Evolutionary conservation across 441 rosid species (phyloP).

Genomic region (Gossypium trilobum): DNA sequence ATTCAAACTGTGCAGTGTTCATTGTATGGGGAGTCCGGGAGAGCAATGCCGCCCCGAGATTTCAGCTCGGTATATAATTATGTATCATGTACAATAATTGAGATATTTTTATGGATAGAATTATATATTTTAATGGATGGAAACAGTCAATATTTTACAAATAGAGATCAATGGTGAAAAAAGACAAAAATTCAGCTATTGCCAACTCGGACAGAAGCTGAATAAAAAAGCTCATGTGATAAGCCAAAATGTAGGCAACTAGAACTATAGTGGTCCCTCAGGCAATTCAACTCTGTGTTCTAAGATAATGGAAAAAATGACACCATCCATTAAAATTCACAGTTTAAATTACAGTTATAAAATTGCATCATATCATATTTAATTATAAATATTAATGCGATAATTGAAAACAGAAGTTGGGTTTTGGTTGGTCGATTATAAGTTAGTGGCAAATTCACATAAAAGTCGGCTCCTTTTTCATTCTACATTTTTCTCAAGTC

Average conservation of each 20-base stretch:
- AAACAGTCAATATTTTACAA: no score
- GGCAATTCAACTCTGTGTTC: background rate
- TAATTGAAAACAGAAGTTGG: background rate
- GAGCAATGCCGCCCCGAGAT: no score
- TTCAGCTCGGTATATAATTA: no score
- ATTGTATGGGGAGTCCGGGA: no score
- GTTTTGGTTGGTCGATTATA: slow-evolving; percentile 1
- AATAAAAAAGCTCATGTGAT: background rate
- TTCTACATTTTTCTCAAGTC: background rate
- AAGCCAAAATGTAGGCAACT: background rate
- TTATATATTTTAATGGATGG: no score
- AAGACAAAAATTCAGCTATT: background rate
- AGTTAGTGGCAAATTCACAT: slow-evolving; percentile 4
- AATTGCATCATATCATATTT: no score
- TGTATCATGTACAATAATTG: no score
- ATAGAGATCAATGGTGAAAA: no score
- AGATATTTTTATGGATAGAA: no score
- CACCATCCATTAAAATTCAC: slow-evolving; percentile 3
- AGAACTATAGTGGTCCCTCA: background rate
- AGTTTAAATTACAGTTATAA: background rate
- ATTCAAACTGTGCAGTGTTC: no score
- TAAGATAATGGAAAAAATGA: background rate
- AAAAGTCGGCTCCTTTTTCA: background rate
- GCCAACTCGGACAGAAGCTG: background rate
- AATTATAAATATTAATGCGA: no score